A percentile compares a stretch with the other conserved stretches of the same genome.
Conservation (phyloP, 768 basidiomycete species). For the Trametes meyenii region DNA sequence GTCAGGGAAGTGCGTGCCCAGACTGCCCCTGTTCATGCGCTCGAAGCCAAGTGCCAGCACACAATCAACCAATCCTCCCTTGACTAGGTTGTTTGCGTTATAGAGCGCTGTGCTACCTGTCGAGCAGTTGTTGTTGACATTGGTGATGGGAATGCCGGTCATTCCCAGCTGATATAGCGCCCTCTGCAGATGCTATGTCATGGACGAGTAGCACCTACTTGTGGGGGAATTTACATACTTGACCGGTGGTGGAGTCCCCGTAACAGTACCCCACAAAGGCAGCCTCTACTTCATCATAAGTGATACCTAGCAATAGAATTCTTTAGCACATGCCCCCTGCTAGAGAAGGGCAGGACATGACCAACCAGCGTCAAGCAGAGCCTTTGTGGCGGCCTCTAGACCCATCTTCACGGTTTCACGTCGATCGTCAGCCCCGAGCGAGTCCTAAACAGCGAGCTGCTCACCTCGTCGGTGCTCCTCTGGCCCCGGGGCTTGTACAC, state of each 20-base stretch:
- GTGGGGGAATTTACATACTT: conserved; percentile 46
- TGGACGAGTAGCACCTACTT: background rate
- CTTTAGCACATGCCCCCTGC: background rate
- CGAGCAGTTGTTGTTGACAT: conserved; percentile 88
- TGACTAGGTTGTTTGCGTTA: conserved; percentile 71
- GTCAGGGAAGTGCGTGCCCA: conserved; percentile 66
- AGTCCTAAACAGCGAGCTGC: conserved; percentile 24
- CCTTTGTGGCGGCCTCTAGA: conserved; percentile 84
- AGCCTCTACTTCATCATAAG: conserved; percentile 72
- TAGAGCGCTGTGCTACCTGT: conserved; percentile 81
- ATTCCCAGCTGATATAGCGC: conserved; percentile 83
- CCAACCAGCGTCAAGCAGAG: conserved; percentile 79
- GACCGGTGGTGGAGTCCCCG: conserved; percentile 78
- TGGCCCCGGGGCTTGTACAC: conserved; percentile 60
- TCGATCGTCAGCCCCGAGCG: background rate
- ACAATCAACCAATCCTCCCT: conserved; percentile 70
- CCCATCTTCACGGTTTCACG: conserved; percentile 60
- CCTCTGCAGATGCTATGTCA: conserved; percentile 44
- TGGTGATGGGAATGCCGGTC: conserved; percentile 81
- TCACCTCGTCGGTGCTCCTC: conserved; percentile 72
- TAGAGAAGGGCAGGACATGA: background rate
- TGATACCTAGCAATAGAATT: conserved; percentile 58
- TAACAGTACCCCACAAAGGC: conserved; percentile 82
- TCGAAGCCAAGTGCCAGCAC: conserved; percentile 86
- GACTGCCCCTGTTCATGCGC: conserved; percentile 76